Evolutionary conservation across 495 filamentous ascomycete species (phyloP), one percentile per base, ranked within the genome.

Genomic region (Entonaema liquescens): DNA sequence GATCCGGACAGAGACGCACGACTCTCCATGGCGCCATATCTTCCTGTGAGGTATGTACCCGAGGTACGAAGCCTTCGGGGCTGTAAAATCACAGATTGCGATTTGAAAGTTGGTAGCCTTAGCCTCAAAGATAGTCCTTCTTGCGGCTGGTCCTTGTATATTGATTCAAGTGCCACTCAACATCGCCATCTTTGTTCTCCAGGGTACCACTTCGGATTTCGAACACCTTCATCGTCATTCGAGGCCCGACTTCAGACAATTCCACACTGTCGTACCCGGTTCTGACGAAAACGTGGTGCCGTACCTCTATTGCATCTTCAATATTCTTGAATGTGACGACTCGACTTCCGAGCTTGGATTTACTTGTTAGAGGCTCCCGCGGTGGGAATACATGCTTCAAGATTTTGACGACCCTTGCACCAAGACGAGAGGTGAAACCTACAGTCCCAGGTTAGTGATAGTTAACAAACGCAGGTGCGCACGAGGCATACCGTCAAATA

Each of bases 141-240:
- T 98, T 98, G 79, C 85, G 86, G 76, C 89, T 89, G 33, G 94
- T 98, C 73, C 95, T 89, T 1, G 95, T 99, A 77, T 97, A 99
- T 74, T 97, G 94, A 62, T 91, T 95, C 68, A 98, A 82, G 58
- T 92, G 89, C 95, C 95, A 99, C 79, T 99, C 96, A 33, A 92
- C 87, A 83, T 98, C 96, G n/a, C 94, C 95, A 71, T 93, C 92
- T 70, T 96, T 97, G 74, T 95, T 96, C 76, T 98, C 95, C 50
- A 97, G 82, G 2, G 95, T 95, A n/a, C 95, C 95, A 59, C 92
- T 89, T 53, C 93, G 85, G 65, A 99, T 97, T 78, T 97, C 93
- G 81, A 98, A 99, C 26, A 94, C 85, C 74, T 92, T 87, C 94
- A 99, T 96, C 5, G 94, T 96, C 91, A 98, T 97, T 62, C 95